Evolutionary conservation across 192 early-diverging fungal species (phyloP), one percentile per base, ranked within the genome.

Genomic region (Entomortierella lignicola): DNA sequence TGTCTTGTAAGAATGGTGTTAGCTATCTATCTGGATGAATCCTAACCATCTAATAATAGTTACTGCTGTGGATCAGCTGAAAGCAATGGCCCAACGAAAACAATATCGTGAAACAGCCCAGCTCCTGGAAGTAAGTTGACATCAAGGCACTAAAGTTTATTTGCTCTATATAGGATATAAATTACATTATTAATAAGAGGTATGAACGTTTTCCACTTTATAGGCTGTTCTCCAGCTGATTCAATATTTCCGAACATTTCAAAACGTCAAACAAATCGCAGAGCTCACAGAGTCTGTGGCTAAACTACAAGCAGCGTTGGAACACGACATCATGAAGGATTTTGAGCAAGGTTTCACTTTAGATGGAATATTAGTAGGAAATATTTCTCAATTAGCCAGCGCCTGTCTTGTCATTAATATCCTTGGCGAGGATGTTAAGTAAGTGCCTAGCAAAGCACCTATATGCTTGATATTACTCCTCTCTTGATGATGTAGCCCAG

Each of bases 41-140:
- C 2, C 12, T 50, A 59, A 47, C 25, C 27, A 32, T 10, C 34
- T 31, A 32, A 54, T 69, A 41, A 54, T 60, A 90, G 92, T 91
- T 12, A 89, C 89, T 0, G 93, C 94, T 2, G 85, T 92, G 6
- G 91, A 88, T 50, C 93, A 96, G 60, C 70, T 98, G 41, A 87
- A 89, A 51, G 67, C 61, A 5, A 85, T 94, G 82, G 83, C 86
- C 34, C 81, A 85, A 37, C 85, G 87, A 41, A 88, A 91, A 55
- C 86, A 92, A 68, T 98, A 97, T 72, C 79, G 85, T 25, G 94
- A 96, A 51, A 91, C 90, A 4, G 92, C 94, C 10, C 89, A 94
- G 62, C 63, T 97, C 20, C 61, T 98, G 55, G 88, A 91, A 85
- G 93, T 92, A 84, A 32, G 37, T 21, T 15, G 4, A 3, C 21